Conservation (phyloP, 306 rosid species). For the Citrullus mucosospermus region DNA sequence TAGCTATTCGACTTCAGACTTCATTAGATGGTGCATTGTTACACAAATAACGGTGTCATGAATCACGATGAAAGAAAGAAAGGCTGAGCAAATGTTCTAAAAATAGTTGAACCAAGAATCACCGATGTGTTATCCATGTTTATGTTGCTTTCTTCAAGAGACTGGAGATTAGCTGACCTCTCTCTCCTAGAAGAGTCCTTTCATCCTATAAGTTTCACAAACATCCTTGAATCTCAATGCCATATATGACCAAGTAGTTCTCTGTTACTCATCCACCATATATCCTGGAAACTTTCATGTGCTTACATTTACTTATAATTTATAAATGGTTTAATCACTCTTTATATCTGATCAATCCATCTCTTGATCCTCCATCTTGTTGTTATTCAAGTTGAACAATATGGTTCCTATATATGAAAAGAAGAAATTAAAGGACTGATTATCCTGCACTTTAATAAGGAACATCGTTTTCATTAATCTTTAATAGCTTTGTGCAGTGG, state of each 20-base stretch:
- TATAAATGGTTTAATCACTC: too few species aligned
- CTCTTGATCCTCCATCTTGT: too few species aligned
- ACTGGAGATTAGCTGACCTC: background rate
- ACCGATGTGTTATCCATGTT: background rate
- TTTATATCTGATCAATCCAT: too few species aligned
- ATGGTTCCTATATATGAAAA: too few species aligned
- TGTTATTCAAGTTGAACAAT: too few species aligned
- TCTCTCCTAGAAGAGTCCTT: background rate
- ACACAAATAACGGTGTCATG: background rate
- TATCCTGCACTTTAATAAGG: too few species aligned
- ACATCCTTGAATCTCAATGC: background rate
- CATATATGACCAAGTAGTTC: background rate
- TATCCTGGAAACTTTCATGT: background rate
- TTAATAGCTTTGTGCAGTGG: background rate
- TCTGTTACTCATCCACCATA: background rate
- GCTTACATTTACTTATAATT: too few species aligned
- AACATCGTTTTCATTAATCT: background rate
- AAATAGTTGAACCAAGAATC: background rate
- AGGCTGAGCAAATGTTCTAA: background rate
- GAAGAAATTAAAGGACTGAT: too few species aligned
- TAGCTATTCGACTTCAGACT: background rate
- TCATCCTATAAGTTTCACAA: background rate
- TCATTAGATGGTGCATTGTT: background rate
- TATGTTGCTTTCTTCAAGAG: background rate
- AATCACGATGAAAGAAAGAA: background rate